Conservation (phyloP, 116 monocot genomes). For the Phalaenopsis hybrid region DNA sequence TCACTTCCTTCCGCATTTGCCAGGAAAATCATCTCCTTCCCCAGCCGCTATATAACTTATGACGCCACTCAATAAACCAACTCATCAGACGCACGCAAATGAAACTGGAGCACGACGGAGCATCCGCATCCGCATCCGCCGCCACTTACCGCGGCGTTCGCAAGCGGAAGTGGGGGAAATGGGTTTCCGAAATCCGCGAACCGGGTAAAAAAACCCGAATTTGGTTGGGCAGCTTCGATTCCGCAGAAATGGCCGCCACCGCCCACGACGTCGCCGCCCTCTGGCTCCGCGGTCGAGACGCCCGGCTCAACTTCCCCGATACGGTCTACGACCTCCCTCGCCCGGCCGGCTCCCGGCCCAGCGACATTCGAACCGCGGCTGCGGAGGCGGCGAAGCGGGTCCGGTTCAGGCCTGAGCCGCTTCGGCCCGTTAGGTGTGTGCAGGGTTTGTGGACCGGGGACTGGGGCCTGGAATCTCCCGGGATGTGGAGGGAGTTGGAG, state of each 20-base stretch:
- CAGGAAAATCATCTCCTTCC: neutral
- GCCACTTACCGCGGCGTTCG: slow-evolving; percentile 57
- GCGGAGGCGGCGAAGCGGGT: slow-evolving; percentile 40
- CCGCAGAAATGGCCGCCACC: slow-evolving; percentile 69
- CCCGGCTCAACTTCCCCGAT: slow-evolving; percentile 72
- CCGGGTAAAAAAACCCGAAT: slow-evolving; percentile 89
- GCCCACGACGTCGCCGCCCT: slow-evolving; percentile 81
- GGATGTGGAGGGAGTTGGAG: slow-evolving; percentile 45
- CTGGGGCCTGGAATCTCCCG: slow-evolving; percentile 33
- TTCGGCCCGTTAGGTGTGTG: neutral
- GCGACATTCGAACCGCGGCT: slow-evolving; percentile 64
- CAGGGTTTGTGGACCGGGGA: neutral
- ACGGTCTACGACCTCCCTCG: slow-evolving; percentile 31
- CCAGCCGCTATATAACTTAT: neutral
- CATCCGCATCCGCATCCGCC: neutral
- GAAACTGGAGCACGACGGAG: neutral
- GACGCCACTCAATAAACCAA: neutral
- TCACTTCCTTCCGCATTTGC: too few species aligned
- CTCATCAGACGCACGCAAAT: neutral
- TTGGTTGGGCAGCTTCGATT: slow-evolving; percentile 85
- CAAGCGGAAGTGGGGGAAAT: slow-evolving; percentile 85
- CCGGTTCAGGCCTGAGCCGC: slow-evolving; percentile 7
- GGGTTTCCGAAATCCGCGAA: slow-evolving; percentile 85
- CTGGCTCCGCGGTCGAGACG: slow-evolving; percentile 45
- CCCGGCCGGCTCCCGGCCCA: slow-evolving; percentile 41